Evolutionary conservation across 176 grass and related monocot species (phyloP), one percentile per base, ranked within the genome.

Genomic region (Oryza rufipogon): DNA sequence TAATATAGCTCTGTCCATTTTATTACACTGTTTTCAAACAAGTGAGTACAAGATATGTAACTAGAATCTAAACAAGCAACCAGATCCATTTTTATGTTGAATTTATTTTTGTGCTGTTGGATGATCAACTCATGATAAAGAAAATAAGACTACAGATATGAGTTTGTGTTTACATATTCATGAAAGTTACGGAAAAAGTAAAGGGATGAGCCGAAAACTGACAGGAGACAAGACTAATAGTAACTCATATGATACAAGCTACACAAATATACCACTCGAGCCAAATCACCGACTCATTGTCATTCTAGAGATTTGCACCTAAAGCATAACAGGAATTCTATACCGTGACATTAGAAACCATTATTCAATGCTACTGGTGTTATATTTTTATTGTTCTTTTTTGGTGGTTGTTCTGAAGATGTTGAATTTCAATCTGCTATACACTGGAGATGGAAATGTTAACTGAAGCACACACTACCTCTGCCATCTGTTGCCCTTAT

Each of bases 401-500:
- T 47, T 71, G 45, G 49, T 25, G 7, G 7, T 34, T 85, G 45
- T 64, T 58, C 52, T 10, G 7, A 17, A 79, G 1, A 64, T 38
- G 46, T 32, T 71, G 10, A 30, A 39, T 86, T 66, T 80, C 20
- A 7, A 1, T 46, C 3, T 19, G 38, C 60, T 11, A 81, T 80
- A 58, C 22, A 45, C 47, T 15, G 38, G 48, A 60, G 34, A 61
- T 61, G 56, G 6, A 44, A 70, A 82, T 28, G 2, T 47, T 70
- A 28, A 39, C 4, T 68, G 20, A 52, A 79, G 74, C 25, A 64
- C n/a, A 91, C 2, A 58, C 66, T 52, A 2, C 72, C 63, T 52
- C 7, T 85, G 1, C 32, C 16, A 17, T 7, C 16, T 7, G 20
- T 30, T 58, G 63, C 10, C 64, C 41, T 42, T 70, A 32, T 47